Percentiles rank a stretch among this genome's conserved stretches.
Evolutionary conservation across 169 alveolate species (phyloP).

Genomic region (Plasmodium ovale): DNA sequence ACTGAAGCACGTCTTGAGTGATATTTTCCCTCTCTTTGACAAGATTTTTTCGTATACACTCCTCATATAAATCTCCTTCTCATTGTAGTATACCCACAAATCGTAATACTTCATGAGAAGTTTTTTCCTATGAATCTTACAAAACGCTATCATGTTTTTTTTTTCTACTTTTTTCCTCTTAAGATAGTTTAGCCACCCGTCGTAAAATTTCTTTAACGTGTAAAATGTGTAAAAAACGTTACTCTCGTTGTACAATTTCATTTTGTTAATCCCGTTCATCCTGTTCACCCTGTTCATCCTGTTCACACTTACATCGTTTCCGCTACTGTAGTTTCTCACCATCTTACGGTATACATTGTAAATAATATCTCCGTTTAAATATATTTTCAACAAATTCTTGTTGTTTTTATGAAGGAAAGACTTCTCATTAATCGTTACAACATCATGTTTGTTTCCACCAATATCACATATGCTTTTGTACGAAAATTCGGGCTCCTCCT

Average conservation of each 20-base stretch:
- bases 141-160: not conserved
- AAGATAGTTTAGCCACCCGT: not conserved
- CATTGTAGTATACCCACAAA: slow-evolving; percentile 23
- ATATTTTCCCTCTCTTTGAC: slow-evolving; percentile 7
- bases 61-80: slow-evolving; percentile 19
- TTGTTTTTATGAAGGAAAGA: slow-evolving; percentile 45
- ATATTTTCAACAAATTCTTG: slow-evolving; percentile 30
- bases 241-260: slow-evolving; percentile 34
- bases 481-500: not conserved
- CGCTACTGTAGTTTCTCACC: not conserved
- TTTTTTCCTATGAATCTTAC: slow-evolving; percentile 2
- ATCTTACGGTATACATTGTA: slow-evolving; percentile 14
- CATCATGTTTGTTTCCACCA: not conserved
- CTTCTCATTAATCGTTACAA: slow-evolving; percentile 1
- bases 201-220: not conserved
- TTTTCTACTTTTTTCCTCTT: slow-evolving; percentile 9
- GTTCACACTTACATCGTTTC: not conserved
- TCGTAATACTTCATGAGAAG: slow-evolving; percentile 27
- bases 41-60: slow-evolving; percentile 11
- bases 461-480: not conserved
- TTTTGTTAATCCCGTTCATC: not conserved
- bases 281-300: not conserved
- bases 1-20: not conserved
- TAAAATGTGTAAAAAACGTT: slow-evolving; percentile 25
- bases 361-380: slow-evolving; percentile 33